Conservation (phyloP, 2,329 filamentous ascomycete species). For the Parascedosporium putredinis region DNA sequence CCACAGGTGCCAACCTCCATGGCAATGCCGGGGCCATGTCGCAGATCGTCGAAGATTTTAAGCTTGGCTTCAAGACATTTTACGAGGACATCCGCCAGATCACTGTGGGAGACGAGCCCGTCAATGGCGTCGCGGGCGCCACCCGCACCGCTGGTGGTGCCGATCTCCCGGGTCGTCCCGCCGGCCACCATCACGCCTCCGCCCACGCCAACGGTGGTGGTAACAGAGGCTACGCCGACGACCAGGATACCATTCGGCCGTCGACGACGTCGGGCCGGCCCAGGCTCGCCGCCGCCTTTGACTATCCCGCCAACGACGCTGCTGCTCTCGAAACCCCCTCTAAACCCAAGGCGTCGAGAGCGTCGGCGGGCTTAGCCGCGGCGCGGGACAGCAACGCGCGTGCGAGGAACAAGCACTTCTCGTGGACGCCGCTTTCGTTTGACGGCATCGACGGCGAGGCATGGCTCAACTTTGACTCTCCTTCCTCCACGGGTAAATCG, state of each 20-base stretch:
- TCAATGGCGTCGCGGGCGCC: slow-evolving; percentile 37
- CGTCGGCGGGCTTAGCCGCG: slow-evolving; percentile 20
- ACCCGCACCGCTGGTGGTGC: slow-evolving; percentile 10
- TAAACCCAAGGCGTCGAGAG: neutral
- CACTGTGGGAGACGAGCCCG: slow-evolving; percentile 86
- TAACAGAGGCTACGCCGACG: slow-evolving; percentile 15
- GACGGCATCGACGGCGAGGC: slow-evolving; percentile 50
- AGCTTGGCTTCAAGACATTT: slow-evolving; percentile 84
- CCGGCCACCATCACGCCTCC: neutral
- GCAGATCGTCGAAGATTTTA: slow-evolving; percentile 82
- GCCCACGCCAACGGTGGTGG: slow-evolving; percentile 21
- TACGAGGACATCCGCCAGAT: slow-evolving; percentile 92
- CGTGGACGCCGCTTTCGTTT: slow-evolving; percentile 47
- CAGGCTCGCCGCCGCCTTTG: slow-evolving; percentile 32
- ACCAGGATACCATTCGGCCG: slow-evolving; percentile 36
- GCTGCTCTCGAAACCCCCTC: slow-evolving; percentile 15
- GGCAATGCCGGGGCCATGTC: slow-evolving; percentile 42
- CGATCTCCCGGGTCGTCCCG: slow-evolving; percentile 10
- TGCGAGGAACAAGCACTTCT: slow-evolving; percentile 41
- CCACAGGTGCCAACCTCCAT: neutral
- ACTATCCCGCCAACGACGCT: slow-evolving; percentile 21
- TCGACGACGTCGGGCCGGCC: slow-evolving; percentile 29
- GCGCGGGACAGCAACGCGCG: slow-evolving; percentile 13
- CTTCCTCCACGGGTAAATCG: slow-evolving; percentile 39
- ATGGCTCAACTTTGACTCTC: slow-evolving; percentile 56